phyloP scores from a whole-genome alignment of 768 basidiomycete species.

The Tubosaeta sp. region DNA sequence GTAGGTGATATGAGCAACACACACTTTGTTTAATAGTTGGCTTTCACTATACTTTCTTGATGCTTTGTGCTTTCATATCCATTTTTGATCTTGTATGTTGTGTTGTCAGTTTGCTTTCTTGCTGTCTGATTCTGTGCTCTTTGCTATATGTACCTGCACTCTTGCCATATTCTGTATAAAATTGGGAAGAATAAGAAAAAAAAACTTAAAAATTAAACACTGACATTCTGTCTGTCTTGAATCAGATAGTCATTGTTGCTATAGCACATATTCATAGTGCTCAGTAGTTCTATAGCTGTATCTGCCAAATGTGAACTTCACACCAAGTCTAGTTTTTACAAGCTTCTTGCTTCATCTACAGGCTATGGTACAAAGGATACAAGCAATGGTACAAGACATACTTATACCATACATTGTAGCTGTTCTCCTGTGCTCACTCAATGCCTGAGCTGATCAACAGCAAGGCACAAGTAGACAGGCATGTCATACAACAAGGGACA shows the following conservation, averaged over 20 bases:
- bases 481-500: conserved; percentile 16
- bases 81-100: conserved; percentile 6
- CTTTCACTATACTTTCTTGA: neutral
- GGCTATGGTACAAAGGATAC: conserved; percentile 20
- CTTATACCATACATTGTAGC: conserved; percentile 18
- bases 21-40: conserved; percentile 12
- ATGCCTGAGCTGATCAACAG: conserved; percentile 14
- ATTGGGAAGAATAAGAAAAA: neutral
- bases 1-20: conserved; percentile 26
- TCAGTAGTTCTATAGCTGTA: neutral
- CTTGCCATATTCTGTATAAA: conserved; percentile 10
- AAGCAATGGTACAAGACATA: conserved; percentile 12
- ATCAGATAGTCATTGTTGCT: neutral
- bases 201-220: conserved; percentile 8
- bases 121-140: conserved; percentile 5
- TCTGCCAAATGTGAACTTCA: neutral
- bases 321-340: neutral
- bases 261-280: no score
- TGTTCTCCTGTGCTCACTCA: neutral
- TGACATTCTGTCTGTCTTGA: neutral
- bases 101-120: conserved; percentile 18
- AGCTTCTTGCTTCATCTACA: conserved; percentile 18
- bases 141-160: neutral
- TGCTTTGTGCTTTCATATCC: neutral
- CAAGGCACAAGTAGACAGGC: neutral